These are phyloP conservation scores for Orbilia ellipsospora DNA, from an alignment of 2,329 filamentous ascomycete genomes.

Conservation along the genomic window DNA sequence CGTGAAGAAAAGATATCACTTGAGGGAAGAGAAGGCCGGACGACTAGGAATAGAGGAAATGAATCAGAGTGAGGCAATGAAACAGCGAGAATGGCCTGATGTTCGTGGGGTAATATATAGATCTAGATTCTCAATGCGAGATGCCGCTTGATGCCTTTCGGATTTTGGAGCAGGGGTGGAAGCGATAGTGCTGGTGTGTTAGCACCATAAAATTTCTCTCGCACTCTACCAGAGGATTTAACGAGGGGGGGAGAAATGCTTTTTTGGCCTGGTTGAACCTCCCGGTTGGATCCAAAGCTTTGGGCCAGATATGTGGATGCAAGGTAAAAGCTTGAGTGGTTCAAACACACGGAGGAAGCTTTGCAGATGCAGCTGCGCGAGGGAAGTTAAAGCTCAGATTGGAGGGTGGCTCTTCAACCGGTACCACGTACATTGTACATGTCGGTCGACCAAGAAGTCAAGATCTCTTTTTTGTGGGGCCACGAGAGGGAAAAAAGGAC, in stretches of 20 bases:
- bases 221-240: conserved; percentile 33
- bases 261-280: conserved; percentile 50
- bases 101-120: conserved; percentile 56
- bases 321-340: conserved; percentile 24
- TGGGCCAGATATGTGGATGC: conserved; percentile 53
- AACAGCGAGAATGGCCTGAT: conserved; percentile 48
- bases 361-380: conserved; percentile 36
- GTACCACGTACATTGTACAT: conserved; percentile 17
- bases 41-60: conserved; percentile 36
- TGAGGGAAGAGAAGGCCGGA: conserved; percentile 29
- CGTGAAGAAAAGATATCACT: conserved; percentile 18
- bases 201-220: conserved; percentile 46
- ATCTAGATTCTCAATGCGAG: conserved; percentile 50
- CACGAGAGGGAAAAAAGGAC: conserved; percentile 25
- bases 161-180: conserved; percentile 48
- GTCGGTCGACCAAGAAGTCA: conserved; percentile 41
- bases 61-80: conserved; percentile 52
- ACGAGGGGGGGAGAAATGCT: conserved; percentile 18
- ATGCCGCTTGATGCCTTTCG: conserved; percentile 53
- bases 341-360: conserved; percentile 10
- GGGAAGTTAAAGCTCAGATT: conserved; percentile 47
- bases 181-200: conserved; percentile 36
- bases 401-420: conserved; percentile 34
- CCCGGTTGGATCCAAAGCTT: conserved; percentile 47
- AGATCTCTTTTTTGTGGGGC: conserved; percentile 45